These are phyloP conservation scores for Pichia sp. DNA, from an alignment of 1,139 yeast genomes.

Conservation along the genomic window DNA sequence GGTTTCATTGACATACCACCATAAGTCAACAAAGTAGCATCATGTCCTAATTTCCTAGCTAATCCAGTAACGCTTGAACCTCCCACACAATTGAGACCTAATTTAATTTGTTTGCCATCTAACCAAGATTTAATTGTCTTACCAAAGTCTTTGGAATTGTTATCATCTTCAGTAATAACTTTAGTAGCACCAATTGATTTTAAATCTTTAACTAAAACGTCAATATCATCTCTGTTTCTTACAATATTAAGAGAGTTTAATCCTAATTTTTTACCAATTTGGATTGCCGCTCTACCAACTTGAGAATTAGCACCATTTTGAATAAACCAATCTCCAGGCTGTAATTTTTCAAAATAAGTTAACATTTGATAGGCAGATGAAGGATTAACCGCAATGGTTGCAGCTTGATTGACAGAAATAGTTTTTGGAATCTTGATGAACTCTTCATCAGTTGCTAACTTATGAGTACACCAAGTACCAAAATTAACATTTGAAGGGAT, in stretches of 20 bases:
- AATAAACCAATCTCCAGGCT: conserved; percentile 83
- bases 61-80: conserved; percentile 77
- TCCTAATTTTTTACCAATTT: conserved; percentile 73
- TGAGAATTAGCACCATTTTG: conserved; percentile 97
- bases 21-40: conserved; percentile 75
- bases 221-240: conserved; percentile 75
- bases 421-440: conserved; percentile 47
- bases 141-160: conserved; percentile 59
- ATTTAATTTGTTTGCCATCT: conserved; percentile 52
- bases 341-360: conserved; percentile 48
- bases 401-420: conserved; percentile 60
- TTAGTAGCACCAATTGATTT: conserved; percentile 70
- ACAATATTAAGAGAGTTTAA: conserved; percentile 80
- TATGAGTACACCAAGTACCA: conserved; percentile 95
- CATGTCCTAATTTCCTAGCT: conserved; percentile 67
- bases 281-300: conserved; percentile 91
- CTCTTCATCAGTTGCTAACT: conserved; percentile 44
- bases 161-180: conserved; percentile 85
- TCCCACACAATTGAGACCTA: conserved; percentile 90
- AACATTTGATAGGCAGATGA: conserved; percentile 89
- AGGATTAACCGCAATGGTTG: conserved; percentile 88
- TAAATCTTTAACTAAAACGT: conserved; percentile 54
- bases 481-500: conserved; percentile 76
- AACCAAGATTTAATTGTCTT: conserved; percentile 59
- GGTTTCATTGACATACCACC: conserved; percentile 99